Conservation (phyloP, 768 basidiomycete species). For the Brasilioporus rufonigricans region DNA sequence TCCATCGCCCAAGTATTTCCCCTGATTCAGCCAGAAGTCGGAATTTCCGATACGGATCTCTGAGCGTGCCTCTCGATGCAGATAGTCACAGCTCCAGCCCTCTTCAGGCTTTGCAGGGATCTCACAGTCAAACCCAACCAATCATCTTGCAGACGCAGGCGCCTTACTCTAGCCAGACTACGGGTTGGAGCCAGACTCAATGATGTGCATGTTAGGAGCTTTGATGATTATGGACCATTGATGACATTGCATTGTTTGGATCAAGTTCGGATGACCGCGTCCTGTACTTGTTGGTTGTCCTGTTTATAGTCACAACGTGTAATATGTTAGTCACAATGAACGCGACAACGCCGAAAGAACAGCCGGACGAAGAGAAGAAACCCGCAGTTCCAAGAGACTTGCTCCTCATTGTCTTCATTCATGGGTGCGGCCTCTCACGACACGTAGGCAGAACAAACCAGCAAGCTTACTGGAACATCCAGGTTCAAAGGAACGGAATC, state of each 20-base stretch:
- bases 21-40: constrained; percentile 11
- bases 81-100: neutral
- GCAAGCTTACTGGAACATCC: neutral
- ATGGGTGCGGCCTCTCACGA: constrained; percentile 51
- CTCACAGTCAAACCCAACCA: constrained; percentile 31
- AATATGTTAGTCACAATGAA: constrained; percentile 11
- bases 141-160: constrained; percentile 49
- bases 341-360: constrained; percentile 6
- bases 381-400: constrained; percentile 35
- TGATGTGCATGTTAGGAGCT: neutral
- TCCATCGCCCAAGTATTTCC: neutral
- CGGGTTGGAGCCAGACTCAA: constrained; percentile 31
- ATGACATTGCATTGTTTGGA: neutral
- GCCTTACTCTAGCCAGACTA: constrained; percentile 46
- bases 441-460: neutral
- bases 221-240: neutral
- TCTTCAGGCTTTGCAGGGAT: constrained; percentile 10
- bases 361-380: constrained; percentile 1
- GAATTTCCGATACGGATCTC: constrained; percentile 19
- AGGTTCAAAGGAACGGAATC: constrained; percentile 63
- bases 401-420: constrained; percentile 73
- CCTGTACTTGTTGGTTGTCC: neutral
- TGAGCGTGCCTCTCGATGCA: constrained; percentile 16
- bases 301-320: constrained; percentile 13
- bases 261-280: neutral